These are phyloP conservation scores for Penicillium sclerotigenum DNA, from an alignment of 2,329 filamentous ascomycete species.

Conservation along the genomic window DNA sequence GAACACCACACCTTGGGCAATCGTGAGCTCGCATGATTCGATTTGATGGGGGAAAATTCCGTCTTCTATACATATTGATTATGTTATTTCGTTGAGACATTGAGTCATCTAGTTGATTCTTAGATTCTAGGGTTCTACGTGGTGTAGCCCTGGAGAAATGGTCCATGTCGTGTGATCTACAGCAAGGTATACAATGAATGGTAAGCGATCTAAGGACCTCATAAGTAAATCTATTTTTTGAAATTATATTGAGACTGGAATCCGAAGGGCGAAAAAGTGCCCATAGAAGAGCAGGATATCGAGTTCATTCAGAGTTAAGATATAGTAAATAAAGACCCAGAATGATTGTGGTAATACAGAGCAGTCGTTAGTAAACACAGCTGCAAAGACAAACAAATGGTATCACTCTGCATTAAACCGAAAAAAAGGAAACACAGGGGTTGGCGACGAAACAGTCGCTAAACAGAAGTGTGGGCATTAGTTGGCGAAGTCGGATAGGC, in stretches of 20 bases:
- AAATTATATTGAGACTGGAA: background rate
- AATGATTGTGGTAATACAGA: constrained; percentile 22
- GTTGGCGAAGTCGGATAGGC: constrained; percentile 18
- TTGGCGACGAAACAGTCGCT: constrained; percentile 23
- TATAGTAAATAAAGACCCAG: constrained; percentile 7
- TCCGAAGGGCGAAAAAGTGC: background rate
- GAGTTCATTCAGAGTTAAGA: constrained; percentile 3
- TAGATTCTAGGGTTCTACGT: background rate
- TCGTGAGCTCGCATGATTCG: background rate
- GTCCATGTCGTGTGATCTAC: background rate
- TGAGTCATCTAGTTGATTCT: background rate
- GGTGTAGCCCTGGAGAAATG: background rate
- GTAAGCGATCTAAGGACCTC: background rate
- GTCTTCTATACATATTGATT: background rate
- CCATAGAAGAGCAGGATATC: constrained; percentile 2
- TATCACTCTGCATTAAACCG: constrained; percentile 35
- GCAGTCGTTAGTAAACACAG: constrained; percentile 19
- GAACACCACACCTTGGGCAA: background rate
- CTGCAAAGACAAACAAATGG: constrained; percentile 29
- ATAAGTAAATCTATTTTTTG: background rate
- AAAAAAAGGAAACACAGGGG: constrained; percentile 15
- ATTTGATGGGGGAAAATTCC: background rate
- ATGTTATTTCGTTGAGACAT: background rate
- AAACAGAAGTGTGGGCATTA: constrained; percentile 22
- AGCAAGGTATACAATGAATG: background rate